These are phyloP conservation scores for Lactarius trivialis DNA, from an alignment of 768 basidiomycete species.

Conservation along the genomic window DNA sequence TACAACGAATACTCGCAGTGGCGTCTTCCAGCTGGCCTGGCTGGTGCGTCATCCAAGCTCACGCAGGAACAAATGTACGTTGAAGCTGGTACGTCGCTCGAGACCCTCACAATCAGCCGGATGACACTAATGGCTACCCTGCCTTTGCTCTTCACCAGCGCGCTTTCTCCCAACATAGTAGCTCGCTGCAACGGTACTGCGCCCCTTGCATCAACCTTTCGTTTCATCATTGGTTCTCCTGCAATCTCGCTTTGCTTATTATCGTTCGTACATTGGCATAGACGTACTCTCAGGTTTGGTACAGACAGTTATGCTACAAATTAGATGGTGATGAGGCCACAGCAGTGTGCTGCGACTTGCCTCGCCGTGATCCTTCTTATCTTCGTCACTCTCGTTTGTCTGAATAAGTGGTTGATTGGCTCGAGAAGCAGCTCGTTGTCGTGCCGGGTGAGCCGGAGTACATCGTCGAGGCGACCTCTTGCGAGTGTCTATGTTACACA, in stretches of 20 bases:
- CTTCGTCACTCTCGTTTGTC: no score
- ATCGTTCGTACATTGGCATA: not conserved
- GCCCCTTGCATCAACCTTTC: not conserved
- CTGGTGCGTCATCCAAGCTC: conserved; percentile 70
- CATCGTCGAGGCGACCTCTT: no score
- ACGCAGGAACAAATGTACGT: conserved; percentile 54
- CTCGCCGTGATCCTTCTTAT: not conserved
- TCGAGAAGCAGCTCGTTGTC: no score
- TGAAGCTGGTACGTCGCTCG: conserved; percentile 56
- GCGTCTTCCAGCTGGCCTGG: conserved; percentile 63
- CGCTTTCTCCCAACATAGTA: conserved; percentile 14
- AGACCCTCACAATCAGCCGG: not conserved
- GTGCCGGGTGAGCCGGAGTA: no score
- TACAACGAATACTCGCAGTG: no score
- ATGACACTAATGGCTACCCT: not conserved
- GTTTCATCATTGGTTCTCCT: not conserved
- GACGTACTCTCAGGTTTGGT: not conserved
- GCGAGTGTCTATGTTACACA: no score
- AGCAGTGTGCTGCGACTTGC: not conserved
- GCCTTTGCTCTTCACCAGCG: not conserved
- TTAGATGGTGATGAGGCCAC: not conserved
- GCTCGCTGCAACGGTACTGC: not conserved
- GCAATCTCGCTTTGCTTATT: not conserved
- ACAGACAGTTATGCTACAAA: not conserved
- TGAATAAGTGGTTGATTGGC: no score